A percentile compares a stretch with the other conserved stretches of the same genome.
Conservation (phyloP, 305 asterid genomes). For the Fraxinus velutina region DNA sequence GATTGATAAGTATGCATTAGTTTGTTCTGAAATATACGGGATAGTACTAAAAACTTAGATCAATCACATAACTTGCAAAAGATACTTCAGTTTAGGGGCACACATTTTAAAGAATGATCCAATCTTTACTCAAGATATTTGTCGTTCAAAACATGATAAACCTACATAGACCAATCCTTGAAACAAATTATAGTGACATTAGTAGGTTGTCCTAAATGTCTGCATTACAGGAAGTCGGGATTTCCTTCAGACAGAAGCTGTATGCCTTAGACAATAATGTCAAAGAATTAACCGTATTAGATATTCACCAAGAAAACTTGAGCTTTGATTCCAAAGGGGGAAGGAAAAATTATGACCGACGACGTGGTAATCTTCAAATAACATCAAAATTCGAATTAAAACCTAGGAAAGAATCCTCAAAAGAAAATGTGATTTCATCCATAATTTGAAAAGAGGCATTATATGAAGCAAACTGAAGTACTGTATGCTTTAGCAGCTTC, state of each 20-base stretch:
- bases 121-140: slow-evolving; percentile 12
- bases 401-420: neutral
- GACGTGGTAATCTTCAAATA: neutral
- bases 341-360: neutral
- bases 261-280: slow-evolving; percentile 4
- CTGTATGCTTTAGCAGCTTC: slow-evolving; percentile 9
- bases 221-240: slow-evolving; percentile 1
- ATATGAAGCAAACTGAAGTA: slow-evolving; percentile 15
- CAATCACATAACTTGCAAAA: slow-evolving; percentile 12
- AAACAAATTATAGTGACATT: neutral
- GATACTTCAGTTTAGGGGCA: slow-evolving; percentile 1
- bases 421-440: slow-evolving; percentile 4
- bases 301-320: neutral
- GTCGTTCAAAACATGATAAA: slow-evolving; percentile 3
- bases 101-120: neutral
- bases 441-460: neutral
- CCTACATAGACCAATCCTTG: neutral
- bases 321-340: slow-evolving; percentile 4
- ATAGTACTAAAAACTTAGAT: neutral
- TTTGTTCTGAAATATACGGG: slow-evolving; percentile 12
- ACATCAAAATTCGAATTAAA: slow-evolving; percentile 4
- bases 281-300: neutral
- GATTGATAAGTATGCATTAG: slow-evolving; percentile 27
- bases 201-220: neutral
- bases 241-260: slow-evolving; percentile 13